phyloP scores from a whole-genome alignment of 106 monocot genomes.

The Ottelia alismoides region DNA sequence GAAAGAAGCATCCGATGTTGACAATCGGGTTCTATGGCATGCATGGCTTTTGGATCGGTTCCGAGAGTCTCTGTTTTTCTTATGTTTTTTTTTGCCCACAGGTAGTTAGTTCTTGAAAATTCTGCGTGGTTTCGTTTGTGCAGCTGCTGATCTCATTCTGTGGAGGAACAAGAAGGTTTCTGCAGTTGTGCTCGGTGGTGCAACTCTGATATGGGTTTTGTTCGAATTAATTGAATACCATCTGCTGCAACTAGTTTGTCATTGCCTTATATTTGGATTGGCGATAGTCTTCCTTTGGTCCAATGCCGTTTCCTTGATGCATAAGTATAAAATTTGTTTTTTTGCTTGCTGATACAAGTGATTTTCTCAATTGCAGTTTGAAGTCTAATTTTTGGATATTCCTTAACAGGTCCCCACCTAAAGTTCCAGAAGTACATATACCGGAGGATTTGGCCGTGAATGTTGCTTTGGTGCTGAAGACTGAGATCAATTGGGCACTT shows the following conservation, averaged over 20 bases:
- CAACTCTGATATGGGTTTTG: constrained; percentile 32
- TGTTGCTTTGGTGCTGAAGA: constrained; percentile 30
- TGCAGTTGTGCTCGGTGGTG: constrained; percentile 22
- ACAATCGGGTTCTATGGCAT: too few species aligned
- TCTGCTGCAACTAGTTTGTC: constrained; percentile 32
- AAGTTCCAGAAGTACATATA: constrained; percentile 49
- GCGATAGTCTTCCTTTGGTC: constrained; percentile 65
- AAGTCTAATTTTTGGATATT: background rate
- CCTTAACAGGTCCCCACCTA: constrained; percentile 36
- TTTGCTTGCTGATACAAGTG: background rate
- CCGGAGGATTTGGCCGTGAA: constrained; percentile 45
- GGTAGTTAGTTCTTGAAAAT: background rate
- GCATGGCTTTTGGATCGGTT: background rate
- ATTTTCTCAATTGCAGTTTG: background rate
- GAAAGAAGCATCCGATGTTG: too few species aligned
- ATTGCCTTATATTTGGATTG: constrained; percentile 34
- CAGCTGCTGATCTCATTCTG: constrained; percentile 54
- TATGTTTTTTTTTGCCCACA: background rate
- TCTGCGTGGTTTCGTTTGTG: background rate
- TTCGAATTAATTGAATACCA: constrained; percentile 52
- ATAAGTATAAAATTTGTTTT: constrained; percentile 26
- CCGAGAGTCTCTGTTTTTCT: background rate
- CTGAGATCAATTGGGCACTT: constrained; percentile 47
- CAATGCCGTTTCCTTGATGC: constrained; percentile 47
- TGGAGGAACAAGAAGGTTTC: constrained; percentile 67